Base-by-base conservation (phyloP, 139 green algal species). In the Chara braunii region DNA sequence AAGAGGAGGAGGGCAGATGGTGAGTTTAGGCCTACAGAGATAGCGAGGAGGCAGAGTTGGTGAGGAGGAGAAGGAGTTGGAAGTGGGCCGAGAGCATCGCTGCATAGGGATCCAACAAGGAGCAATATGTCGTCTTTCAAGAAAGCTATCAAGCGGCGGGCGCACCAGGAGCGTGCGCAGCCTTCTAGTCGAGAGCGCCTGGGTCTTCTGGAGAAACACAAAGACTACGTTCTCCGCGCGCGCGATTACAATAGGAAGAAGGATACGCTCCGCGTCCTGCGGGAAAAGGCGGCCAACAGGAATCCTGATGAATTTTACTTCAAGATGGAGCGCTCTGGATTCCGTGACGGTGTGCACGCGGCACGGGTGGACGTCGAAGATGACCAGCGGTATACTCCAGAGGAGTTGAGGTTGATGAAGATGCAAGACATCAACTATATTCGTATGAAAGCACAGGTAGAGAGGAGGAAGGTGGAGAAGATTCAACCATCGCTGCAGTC, bases 261-360 rank as follows among this genome's bases (percentile, higher is more conserved):
- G 54, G 78, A 88, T 12, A 72, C 85, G 2, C 78, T 98, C 53
- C 87, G 90, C 80, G 88, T 90, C 24, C 79, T 96, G 37, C 78
- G 82, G 31, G 67, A 75, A 36, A 98, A 98, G 69, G 92, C 92
- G 14, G 89, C 94, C 66, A 75, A 94, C 64, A 85, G 89, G 53
- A 98, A 98, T 72, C 89, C 89, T 2, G 91, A 98, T 85, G 92
- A 98, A 80, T 98, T 97, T 74, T 96, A 97, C 76, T 95, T 96
- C 78, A 90, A 80, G 0, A 98, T 98, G 92, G 76, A 95, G 71
- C 92, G 90, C 35, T 52, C 68, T 0, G 61, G 72, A 2, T 96
- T 89, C 0, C 83, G 84, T 52, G 83, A 85, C 33, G 91, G 91
- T 5, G 82, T 97, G 34, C 89, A 95, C 62, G 7, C 51, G 33